Evolutionary conservation across 306 rosid genomes (phyloP).

Genomic region (Oxytropis ochrocephala): DNA sequence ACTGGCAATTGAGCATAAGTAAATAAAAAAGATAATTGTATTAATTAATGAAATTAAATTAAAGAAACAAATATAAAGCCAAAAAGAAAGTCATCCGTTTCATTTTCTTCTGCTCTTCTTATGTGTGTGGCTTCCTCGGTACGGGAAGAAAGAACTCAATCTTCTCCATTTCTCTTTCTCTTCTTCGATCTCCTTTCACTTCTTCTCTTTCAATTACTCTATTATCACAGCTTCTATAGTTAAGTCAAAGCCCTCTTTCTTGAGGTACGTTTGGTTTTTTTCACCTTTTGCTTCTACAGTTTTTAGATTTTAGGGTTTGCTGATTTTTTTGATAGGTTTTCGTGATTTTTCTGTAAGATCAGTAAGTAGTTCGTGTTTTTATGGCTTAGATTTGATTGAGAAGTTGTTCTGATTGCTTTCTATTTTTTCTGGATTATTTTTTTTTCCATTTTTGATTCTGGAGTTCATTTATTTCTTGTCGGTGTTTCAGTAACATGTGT

Average conservation of each 20-base stretch:
- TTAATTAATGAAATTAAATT: not conserved
- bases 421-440: not conserved
- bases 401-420: not conserved
- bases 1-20: not conserved
- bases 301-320: constrained; percentile 36
- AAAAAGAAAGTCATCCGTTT: constrained; percentile 36
- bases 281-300: not conserved
- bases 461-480: not conserved
- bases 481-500: not conserved
- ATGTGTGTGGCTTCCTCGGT: constrained; percentile 31
- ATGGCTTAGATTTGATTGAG: constrained; percentile 13
- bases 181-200: constrained; percentile 29
- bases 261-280: constrained; percentile 11
- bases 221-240: not conserved
- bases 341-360: constrained; percentile 16
- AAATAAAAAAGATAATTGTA: not conserved
- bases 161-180: constrained; percentile 21
- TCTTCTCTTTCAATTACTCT: not conserved
- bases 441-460: not conserved
- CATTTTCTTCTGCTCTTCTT: constrained; percentile 1
- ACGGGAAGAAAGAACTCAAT: constrained; percentile 29
- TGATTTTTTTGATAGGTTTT: not conserved
- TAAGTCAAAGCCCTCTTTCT: not conserved
- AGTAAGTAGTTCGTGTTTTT: not conserved
- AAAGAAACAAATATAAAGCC: constrained; percentile 3